A percentile compares a stretch with the other conserved stretches of the same genome.
Evolutionary conservation across 305 asterid species (phyloP).

Genomic region (Fraxinus ornus): DNA sequence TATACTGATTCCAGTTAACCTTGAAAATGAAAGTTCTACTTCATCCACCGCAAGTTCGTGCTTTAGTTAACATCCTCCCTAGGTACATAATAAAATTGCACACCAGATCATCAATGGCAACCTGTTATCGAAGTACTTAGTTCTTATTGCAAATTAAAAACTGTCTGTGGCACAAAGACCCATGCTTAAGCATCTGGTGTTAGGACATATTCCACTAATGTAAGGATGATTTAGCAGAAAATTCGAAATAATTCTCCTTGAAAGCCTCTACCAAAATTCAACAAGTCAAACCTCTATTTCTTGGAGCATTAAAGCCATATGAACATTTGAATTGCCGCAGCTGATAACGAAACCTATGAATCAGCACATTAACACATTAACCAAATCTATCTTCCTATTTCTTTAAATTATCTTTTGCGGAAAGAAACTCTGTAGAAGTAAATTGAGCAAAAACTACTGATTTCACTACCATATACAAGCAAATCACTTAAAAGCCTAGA

Average conservation of each 20-base stretch:
- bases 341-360: background rate
- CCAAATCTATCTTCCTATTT: background rate
- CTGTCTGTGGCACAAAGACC: background rate
- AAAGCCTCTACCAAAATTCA: conserved; percentile 4
- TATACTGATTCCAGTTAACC: background rate
- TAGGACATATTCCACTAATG: background rate
- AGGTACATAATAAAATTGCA: background rate
- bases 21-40: background rate
- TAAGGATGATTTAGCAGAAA: background rate
- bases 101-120: background rate
- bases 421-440: background rate
- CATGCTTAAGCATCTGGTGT: background rate
- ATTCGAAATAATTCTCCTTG: background rate
- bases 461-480: background rate
- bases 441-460: background rate
- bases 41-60: background rate
- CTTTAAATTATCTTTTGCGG: background rate
- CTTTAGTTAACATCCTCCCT: background rate
- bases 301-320: background rate
- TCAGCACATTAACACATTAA: background rate
- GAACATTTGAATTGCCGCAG: background rate
- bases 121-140: background rate
- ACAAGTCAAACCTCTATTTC: background rate
- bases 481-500: background rate
- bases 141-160: background rate